A percentile compares a stretch with the other conserved stretches of the same genome.
These are phyloP conservation scores for Termitomyces sp. DNA, from an alignment of 768 basidiomycete genomes.

Conservation along the genomic window DNA sequence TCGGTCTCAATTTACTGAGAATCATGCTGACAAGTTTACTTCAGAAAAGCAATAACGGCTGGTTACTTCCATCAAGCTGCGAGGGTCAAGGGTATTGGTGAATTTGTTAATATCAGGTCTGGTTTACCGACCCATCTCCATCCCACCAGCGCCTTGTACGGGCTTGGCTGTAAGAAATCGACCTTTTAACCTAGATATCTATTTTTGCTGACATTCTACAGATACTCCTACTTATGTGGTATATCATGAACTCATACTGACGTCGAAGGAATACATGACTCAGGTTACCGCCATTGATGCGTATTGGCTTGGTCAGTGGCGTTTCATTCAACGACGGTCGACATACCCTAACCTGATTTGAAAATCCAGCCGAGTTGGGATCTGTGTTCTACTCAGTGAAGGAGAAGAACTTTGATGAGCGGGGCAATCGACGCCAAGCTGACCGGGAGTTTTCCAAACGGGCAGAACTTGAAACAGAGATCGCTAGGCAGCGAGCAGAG, in stretches of 20 bases:
- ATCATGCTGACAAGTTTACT: background rate
- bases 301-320: slow-evolving; percentile 84
- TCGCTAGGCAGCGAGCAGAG: slow-evolving; percentile 82
- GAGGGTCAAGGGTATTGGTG: slow-evolving; percentile 96
- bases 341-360: background rate
- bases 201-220: slow-evolving; percentile 26
- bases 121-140: slow-evolving; percentile 94
- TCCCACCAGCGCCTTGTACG: slow-evolving; percentile 94
- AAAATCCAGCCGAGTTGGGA: slow-evolving; percentile 76
- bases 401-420: slow-evolving; percentile 95
- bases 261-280: slow-evolving; percentile 98
- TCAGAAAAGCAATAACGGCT: slow-evolving; percentile 92
- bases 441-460: slow-evolving; percentile 90
- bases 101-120: slow-evolving; percentile 96
- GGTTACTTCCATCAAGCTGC: slow-evolving; percentile 99
- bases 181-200: background rate
- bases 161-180: slow-evolving; percentile 77
- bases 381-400: slow-evolving; percentile 97
- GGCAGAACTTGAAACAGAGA: slow-evolving; percentile 90
- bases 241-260: slow-evolving; percentile 94
- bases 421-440: slow-evolving; percentile 69
- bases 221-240: slow-evolving; percentile 96
- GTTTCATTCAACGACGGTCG: background rate
- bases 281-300: slow-evolving; percentile 98
- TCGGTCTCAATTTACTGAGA: too few species aligned